Evolutionary conservation across 805 yeast species (phyloP), one percentile per base, ranked within the genome.

Genomic region (Nakazawaea siamensis): DNA sequence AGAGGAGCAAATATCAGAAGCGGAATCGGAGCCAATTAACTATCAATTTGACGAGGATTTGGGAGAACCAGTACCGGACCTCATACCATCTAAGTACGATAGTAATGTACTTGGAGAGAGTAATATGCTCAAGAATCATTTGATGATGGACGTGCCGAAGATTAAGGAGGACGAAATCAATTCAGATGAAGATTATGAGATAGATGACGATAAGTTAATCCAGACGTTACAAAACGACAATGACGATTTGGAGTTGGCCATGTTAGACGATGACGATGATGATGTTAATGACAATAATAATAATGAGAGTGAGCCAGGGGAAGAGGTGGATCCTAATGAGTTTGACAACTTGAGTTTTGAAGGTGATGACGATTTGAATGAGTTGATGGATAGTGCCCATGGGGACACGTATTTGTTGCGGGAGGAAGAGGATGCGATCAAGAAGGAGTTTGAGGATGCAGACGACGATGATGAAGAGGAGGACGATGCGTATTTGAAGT

Each of bases 121-220:
- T 11, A 33, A 37, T 17, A 25, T 49, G 44, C 18, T 55, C 45
- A 32, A 46, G 48, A 27, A 41, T 48, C 50, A 58, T 37, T 38
- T 60, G 5, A 34, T 34, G 26, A 51, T 70, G 38, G 69, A 59
- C 39, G 78, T 71, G 3, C 80, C 78, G 12, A 68, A 64, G 42
- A 55, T 73, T 39, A 63, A 64, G 31, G 76, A 70, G 18, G 48
- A 51, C 18, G 64, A 58, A 14, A 39, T 57, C 9, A 53, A 59
- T 36, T 72, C 80, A 0, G 86, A 76, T 38, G 85, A 74, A 9
- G 88, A 77, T 47, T 76, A 78, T 45, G 78, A 71, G 44, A 65
- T 71, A 40, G 78, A 59, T 42, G 63, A 67, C 31, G 70, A 70
- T 38, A 70, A 65, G 38, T 54, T 64, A 31, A 57, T 66, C 24